phyloP scores from a whole-genome alignment of 306 rosid genomes.

The Malus fusca region DNA sequence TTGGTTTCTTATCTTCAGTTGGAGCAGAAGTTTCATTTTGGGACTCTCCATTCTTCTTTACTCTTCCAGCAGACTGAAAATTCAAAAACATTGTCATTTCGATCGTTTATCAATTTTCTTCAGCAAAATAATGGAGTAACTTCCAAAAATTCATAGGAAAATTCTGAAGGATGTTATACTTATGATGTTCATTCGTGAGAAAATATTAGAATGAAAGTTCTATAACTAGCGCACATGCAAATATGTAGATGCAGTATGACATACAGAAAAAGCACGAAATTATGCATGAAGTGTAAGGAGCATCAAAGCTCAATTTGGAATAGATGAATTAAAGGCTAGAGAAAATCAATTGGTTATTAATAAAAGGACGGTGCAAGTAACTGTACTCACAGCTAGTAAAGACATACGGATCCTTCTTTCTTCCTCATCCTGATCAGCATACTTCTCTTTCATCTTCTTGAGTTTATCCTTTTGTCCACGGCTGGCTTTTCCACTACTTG shows the following conservation, averaged over 20 bases:
- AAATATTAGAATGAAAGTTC: background rate
- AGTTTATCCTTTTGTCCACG: too few species aligned
- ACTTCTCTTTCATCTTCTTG: too few species aligned
- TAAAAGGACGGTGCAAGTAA: slow-evolving; percentile 3
- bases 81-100: slow-evolving; percentile 1
- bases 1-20: too few species aligned
- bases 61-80: slow-evolving; percentile 81
- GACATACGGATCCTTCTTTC: too few species aligned
- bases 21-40: too few species aligned
- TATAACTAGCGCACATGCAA: background rate
- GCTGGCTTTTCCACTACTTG: too few species aligned
- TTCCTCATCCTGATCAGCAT: too few species aligned
- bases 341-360: background rate
- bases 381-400: slow-evolving; percentile 34
- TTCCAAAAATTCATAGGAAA: background rate
- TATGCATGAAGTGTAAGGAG: background rate
- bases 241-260: too few species aligned
- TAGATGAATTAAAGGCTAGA: slow-evolving; percentile 2
- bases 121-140: background rate
- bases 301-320: background rate
- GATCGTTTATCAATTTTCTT: background rate
- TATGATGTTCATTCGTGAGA: background rate
- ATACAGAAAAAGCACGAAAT: background rate
- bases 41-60: slow-evolving; percentile 12
- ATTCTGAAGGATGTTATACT: background rate